Evolutionary conservation across 306 rosid genomes (phyloP).

Genomic region (Vachellia pachyceras): DNA sequence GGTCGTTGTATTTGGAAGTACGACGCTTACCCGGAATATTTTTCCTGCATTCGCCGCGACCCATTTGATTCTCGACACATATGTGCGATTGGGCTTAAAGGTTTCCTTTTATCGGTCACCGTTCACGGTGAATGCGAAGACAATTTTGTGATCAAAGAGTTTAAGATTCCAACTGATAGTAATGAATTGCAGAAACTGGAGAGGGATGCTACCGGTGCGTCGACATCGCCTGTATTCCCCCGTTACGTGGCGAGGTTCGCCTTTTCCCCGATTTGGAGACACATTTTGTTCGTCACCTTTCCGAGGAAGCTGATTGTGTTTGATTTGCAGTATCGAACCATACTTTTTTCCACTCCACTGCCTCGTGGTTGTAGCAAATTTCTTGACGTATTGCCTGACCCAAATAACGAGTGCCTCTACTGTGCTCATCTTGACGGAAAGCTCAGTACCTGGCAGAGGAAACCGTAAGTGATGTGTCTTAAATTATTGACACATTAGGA

Average conservation of each 20-base stretch:
- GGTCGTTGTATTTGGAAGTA: constrained; percentile 91
- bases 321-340: constrained; percentile 84
- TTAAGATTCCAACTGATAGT: constrained; percentile 67
- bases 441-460: constrained; percentile 93
- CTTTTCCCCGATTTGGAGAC: constrained; percentile 84
- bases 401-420: constrained; percentile 70
- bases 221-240: constrained; percentile 70
- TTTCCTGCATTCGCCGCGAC: constrained; percentile 85
- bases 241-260: constrained; percentile 59
- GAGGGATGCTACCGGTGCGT: constrained; percentile 47
- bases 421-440: constrained; percentile 93
- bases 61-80: constrained; percentile 92
- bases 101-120: constrained; percentile 68
- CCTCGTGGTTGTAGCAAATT: constrained; percentile 94
- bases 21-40: constrained; percentile 73
- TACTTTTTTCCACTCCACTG: constrained; percentile 61
- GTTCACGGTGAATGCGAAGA: constrained; percentile 72
- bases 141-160: constrained; percentile 63
- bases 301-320: constrained; percentile 90
- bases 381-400: constrained; percentile 88
- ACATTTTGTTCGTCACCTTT: constrained; percentile 76
- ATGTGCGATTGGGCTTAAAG: constrained; percentile 81
- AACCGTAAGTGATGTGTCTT: constrained; percentile 63
- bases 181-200: constrained; percentile 72
- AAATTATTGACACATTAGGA: not conserved